A percentile compares a stretch with the other conserved stretches of the same genome.
These are phyloP conservation scores for Coemansia sp. DNA, from an alignment of 192 early-diverging fungal genomes.

Conservation along the genomic window DNA sequence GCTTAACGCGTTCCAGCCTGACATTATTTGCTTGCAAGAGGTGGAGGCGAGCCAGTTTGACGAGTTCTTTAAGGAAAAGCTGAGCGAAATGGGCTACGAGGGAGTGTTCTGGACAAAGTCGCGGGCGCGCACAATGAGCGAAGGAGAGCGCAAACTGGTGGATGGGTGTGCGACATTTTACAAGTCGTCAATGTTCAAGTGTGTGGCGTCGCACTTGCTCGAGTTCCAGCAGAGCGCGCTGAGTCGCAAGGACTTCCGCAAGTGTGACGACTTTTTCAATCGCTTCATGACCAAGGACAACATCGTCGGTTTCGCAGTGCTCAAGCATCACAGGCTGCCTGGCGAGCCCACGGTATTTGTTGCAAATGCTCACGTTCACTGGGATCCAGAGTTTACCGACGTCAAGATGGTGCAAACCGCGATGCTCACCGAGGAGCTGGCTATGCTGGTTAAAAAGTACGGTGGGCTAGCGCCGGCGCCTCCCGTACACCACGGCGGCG, in stretches of 20 bases:
- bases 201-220: constrained; percentile 81
- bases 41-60: constrained; percentile 84
- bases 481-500: constrained; percentile 1
- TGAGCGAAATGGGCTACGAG: constrained; percentile 73
- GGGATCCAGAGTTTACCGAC: constrained; percentile 88
- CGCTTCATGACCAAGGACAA: constrained; percentile 98
- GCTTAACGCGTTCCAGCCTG: constrained; percentile 80
- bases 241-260: constrained; percentile 80
- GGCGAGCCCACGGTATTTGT: constrained; percentile 69
- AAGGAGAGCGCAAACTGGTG: constrained; percentile 79
- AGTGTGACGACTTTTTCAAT: constrained; percentile 93
- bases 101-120: constrained; percentile 94
- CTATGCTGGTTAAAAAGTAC: constrained; percentile 58
- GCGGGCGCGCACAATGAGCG: constrained; percentile 89
- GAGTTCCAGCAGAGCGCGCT: constrained; percentile 95
- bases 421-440: constrained; percentile 90
- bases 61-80: constrained; percentile 78
- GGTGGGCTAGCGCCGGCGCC: constrained; percentile 10
- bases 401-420: constrained; percentile 96
- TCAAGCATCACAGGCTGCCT: constrained; percentile 75
- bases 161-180: constrained; percentile 98
- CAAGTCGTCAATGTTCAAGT: constrained; percentile 75
- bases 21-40: constrained; percentile 94
- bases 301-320: constrained; percentile 77
- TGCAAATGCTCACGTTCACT: constrained; percentile 89